Evolutionary conservation across 306 rosid species (phyloP).

Genomic region (Trichosanthes truncata): DNA sequence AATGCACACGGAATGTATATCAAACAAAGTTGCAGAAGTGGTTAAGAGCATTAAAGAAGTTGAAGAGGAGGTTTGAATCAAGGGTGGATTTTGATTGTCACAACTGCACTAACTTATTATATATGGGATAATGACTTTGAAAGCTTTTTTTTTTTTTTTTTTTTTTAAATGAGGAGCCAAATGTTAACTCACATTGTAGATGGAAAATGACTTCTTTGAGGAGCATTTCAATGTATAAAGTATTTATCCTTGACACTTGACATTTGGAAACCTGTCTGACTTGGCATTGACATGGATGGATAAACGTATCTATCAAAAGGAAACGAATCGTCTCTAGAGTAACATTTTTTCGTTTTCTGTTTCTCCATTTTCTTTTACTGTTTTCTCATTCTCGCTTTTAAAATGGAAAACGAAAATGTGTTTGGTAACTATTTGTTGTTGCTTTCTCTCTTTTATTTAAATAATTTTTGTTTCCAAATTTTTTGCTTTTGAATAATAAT

Average conservation of each 20-base stretch:
- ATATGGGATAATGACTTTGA: neutral
- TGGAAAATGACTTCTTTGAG: neutral
- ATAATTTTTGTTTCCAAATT: no score
- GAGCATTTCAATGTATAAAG: neutral
- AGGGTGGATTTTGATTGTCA: conserved; percentile 18
- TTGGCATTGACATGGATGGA: no score
- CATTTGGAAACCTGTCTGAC: neutral
- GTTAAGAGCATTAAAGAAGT: conserved; percentile 45
- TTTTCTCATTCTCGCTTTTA: no score
- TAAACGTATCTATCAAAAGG: no score
- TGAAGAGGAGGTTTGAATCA: conserved; percentile 43
- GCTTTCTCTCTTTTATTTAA: no score
- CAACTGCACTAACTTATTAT: neutral
- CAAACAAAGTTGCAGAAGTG: conserved; percentile 44
- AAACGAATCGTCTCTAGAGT: no score
- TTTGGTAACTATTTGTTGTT: no score
- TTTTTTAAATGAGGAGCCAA: neutral
- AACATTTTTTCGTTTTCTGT: no score
- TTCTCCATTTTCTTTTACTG: no score
- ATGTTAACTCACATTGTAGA: neutral
- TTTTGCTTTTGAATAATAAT: no score
- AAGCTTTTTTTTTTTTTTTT: neutral
- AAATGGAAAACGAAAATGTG: no score
- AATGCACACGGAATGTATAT: conserved; percentile 54
- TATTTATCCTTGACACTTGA: neutral